phyloP scores from a whole-genome alignment of 257 asterid species.

The Thymus quinquecostatus region DNA sequence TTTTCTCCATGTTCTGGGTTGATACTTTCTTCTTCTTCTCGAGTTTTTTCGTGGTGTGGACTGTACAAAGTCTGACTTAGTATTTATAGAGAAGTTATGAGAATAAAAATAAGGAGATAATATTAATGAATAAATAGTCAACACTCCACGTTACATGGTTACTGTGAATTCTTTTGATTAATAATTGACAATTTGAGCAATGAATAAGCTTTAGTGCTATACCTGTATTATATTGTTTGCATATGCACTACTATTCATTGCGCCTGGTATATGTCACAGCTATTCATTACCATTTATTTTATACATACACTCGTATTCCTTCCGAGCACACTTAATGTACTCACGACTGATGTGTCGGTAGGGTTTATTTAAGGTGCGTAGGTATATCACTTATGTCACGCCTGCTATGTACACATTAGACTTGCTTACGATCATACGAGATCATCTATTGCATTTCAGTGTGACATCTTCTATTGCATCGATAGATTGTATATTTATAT shows the following conservation, averaged over 20 bases:
- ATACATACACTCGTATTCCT: too few relatives aligned
- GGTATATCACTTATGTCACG: too few relatives aligned
- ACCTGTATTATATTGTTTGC: slow-evolving; percentile 22
- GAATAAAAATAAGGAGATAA: slow-evolving; percentile 17
- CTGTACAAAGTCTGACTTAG: slow-evolving; percentile 48
- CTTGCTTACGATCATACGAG: too few relatives aligned
- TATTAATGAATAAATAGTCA: slow-evolving; percentile 29
- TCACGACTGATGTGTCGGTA: too few relatives aligned
- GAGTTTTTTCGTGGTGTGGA: background rate
- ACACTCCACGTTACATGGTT: slow-evolving; percentile 39
- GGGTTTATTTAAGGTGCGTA: too few relatives aligned
- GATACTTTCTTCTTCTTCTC: background rate
- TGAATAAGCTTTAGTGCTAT: slow-evolving; percentile 23
- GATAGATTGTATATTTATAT: background rate
- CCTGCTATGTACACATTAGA: too few relatives aligned
- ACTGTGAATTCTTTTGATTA: slow-evolving; percentile 26
- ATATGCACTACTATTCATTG: slow-evolving; percentile 35
- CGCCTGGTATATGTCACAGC: slow-evolving; percentile 35
- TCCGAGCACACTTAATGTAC: too few relatives aligned
- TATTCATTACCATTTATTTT: background rate
- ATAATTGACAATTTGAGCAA: slow-evolving; percentile 25
- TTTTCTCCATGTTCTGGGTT: slow-evolving; percentile 18
- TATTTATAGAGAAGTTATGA: slow-evolving; percentile 42
- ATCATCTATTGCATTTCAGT: too few relatives aligned
- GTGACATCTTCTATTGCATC: too few relatives aligned